Percentiles rank a stretch among this genome's conserved stretches.
phyloP scores from a whole-genome alignment of 257 asterid genomes.

The Buddleja alternifolia region DNA sequence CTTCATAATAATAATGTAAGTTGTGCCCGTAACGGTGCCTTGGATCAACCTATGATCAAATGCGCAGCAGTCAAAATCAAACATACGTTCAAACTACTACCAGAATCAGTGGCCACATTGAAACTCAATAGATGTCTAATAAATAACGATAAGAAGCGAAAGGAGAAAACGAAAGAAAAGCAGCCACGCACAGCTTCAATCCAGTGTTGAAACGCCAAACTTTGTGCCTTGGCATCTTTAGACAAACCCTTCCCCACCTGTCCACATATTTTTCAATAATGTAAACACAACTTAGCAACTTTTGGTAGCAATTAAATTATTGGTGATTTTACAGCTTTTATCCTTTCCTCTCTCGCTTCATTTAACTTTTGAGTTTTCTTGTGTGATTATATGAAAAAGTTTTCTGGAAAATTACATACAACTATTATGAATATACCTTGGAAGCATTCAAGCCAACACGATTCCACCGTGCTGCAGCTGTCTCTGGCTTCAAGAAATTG shows the following conservation, averaged over 20 bases:
- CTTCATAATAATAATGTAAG: constrained; percentile 58
- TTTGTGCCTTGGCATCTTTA: constrained; percentile 65
- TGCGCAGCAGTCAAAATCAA: background rate
- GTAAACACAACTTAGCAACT: background rate
- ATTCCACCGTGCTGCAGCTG: constrained; percentile 70
- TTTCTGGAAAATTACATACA: background rate
- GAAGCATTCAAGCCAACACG: constrained; percentile 71
- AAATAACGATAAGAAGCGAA: background rate
- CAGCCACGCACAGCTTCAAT: constrained; percentile 74
- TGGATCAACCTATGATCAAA: constrained; percentile 63
- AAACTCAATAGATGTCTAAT: background rate
- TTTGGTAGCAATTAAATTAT: background rate
- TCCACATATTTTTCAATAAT: background rate
- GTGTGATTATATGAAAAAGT: background rate
- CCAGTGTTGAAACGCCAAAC: constrained; percentile 90
- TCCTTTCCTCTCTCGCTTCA: background rate
- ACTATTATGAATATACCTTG: constrained; percentile 43
- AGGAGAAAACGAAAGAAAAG: background rate
- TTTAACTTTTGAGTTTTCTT: background rate
- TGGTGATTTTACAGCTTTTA: background rate
- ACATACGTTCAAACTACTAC: background rate
- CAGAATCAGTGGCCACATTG: background rate
- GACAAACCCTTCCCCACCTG: constrained; percentile 87
- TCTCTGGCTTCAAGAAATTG: constrained; percentile 61
- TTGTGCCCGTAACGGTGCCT: constrained; percentile 85